These are phyloP conservation scores for Rhododendron simsii DNA, from an alignment of 148 eudicot genomes.

Conservation along the genomic window DNA sequence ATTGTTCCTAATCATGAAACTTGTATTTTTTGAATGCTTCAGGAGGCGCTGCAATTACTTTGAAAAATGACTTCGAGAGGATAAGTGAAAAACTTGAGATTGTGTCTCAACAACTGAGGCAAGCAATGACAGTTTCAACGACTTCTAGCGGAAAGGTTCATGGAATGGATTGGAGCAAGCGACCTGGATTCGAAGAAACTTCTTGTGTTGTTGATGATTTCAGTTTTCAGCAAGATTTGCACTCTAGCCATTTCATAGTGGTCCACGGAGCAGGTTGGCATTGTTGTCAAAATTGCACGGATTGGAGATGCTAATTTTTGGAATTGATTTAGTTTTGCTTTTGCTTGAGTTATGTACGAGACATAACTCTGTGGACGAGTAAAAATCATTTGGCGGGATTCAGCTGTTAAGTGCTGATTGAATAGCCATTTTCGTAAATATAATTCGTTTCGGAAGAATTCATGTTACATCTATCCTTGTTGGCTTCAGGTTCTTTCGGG, in stretches of 20 bases:
- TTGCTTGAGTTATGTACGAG: background rate
- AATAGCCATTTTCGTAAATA: background rate
- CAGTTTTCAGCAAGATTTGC: conserved; percentile 24
- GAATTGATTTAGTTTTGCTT: background rate
- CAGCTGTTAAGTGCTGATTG: background rate
- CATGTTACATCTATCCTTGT: background rate
- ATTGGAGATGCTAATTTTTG: background rate
- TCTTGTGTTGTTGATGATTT: conserved; percentile 35
- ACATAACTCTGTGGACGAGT: background rate
- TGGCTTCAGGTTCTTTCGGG: conserved; percentile 82
- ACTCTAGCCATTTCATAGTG: conserved; percentile 56
- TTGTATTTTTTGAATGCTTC: conserved; percentile 9
- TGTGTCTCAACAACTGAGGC: conserved; percentile 60
- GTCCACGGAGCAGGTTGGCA: conserved; percentile 93
- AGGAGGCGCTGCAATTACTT: conserved; percentile 94
- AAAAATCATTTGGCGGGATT: background rate
- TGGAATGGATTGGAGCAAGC: conserved; percentile 96
- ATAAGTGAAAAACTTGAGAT: conserved; percentile 49
- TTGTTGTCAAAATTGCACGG: background rate
- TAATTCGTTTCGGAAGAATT: background rate
- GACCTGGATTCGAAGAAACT: conserved; percentile 45
- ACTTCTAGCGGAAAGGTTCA: conserved; percentile 33
- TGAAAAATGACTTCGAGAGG: conserved; percentile 84
- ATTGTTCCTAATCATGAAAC: background rate
- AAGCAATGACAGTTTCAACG: conserved; percentile 55